Conservation (phyloP, 495 filamentous ascomycete genomes). For the Trichoderma erinaceum region DNA sequence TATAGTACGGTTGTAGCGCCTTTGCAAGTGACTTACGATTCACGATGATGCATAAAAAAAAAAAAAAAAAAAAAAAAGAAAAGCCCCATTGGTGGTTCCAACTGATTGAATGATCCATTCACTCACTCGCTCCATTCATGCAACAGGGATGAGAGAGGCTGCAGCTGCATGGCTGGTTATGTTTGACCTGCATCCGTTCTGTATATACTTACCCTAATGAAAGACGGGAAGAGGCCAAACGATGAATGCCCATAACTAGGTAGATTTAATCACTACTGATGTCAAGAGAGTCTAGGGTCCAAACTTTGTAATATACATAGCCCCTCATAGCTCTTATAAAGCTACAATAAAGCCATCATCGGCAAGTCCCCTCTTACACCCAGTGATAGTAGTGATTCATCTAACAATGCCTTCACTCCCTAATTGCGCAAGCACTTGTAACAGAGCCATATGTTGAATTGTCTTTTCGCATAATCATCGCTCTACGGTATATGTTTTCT, state of each 20-base stretch:
- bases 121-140: no score
- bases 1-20: constrained; percentile 4
- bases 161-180: no score
- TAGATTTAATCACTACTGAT: neutral
- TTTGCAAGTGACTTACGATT: neutral
- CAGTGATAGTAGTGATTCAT: neutral
- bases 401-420: neutral
- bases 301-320: neutral
- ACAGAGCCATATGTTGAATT: neutral
- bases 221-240: no score
- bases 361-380: neutral
- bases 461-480: neutral
- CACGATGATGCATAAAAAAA: neutral
- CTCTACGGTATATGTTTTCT: neutral
- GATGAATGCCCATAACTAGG: no score
- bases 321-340: neutral
- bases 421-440: neutral
- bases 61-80: neutral
- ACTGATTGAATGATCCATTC: no score
- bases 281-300: neutral
- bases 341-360: neutral
- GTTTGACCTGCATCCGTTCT: no score
- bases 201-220: no score
- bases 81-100: no score
- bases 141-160: no score